phyloP scores from a whole-genome alignment of 768 basidiomycete species.

The Leucocoprinus sp. region DNA sequence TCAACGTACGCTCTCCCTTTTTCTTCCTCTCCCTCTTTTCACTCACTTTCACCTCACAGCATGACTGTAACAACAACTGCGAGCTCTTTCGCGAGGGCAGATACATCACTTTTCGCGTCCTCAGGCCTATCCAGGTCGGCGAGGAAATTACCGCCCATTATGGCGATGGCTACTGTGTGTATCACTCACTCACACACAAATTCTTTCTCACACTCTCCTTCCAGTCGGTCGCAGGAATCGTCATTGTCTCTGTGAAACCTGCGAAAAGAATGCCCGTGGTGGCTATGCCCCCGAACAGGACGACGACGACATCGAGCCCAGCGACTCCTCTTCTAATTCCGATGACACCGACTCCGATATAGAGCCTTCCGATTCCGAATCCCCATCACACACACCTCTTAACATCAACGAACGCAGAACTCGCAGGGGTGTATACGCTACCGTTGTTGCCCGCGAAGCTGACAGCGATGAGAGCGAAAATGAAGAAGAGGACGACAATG shows the following conservation, averaged over 20 bases:
- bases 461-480: conserved; percentile 58
- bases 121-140: conserved; percentile 68
- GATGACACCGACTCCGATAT: conserved; percentile 42
- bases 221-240: conserved; percentile 33
- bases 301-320: conserved; percentile 35
- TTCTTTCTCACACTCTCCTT: conserved; percentile 11
- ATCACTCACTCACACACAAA: conserved; percentile 7
- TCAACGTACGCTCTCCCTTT: conserved; percentile 56
- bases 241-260: conserved; percentile 76
- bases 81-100: conserved; percentile 84
- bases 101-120: conserved; percentile 82
- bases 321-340: conserved; percentile 21
- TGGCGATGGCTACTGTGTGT: conserved; percentile 85
- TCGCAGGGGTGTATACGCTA: conserved; percentile 74
- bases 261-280: conserved; percentile 67
- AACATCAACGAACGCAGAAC: conserved; percentile 78
- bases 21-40: conserved; percentile 18
- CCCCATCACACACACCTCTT: conserved; percentile 29
- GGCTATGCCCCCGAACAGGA: conserved; percentile 61
- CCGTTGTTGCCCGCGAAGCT: conserved; percentile 49
- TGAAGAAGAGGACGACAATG: conserved; percentile 40
- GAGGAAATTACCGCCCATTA: conserved; percentile 90
- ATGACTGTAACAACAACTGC: conserved; percentile 86
- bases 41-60: conserved; percentile 35
- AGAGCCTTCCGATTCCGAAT: conserved; percentile 34